A percentile compares a stretch with the other conserved stretches of the same genome.
Evolutionary conservation across 2,329 filamentous ascomycete species (phyloP).

Genomic region (Furcasterigmium furcatum): DNA sequence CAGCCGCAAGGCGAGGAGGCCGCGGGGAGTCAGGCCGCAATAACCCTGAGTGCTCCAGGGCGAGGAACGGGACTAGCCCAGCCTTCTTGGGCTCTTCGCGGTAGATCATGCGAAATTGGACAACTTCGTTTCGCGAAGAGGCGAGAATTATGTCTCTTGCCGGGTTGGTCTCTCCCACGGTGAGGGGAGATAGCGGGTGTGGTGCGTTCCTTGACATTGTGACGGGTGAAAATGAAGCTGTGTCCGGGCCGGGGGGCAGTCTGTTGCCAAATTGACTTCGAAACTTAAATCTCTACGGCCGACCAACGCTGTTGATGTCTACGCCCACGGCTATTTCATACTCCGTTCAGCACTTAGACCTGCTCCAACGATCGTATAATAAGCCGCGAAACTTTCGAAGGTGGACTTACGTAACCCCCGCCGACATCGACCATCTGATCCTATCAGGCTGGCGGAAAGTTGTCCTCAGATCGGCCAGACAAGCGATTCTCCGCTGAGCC

Average conservation of each 20-base stretch:
- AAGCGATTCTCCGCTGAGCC: too few relatives aligned
- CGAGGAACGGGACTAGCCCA: conserved; percentile 31
- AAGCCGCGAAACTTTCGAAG: too few relatives aligned
- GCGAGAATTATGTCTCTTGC: not conserved
- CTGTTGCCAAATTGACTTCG: not conserved
- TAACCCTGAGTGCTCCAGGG: conserved; percentile 22
- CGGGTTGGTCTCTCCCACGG: not conserved
- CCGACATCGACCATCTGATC: too few relatives aligned
- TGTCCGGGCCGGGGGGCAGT: too few relatives aligned
- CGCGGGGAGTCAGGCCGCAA: conserved; percentile 3
- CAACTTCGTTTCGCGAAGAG: not conserved
- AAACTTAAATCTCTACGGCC: too few relatives aligned
- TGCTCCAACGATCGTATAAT: not conserved
- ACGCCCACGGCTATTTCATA: not conserved
- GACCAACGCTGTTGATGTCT: not conserved
- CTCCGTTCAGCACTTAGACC: not conserved
- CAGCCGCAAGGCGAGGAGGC: conserved; percentile 6
- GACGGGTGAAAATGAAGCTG: too few relatives aligned
- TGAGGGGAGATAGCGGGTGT: not conserved
- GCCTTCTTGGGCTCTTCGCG: conserved; percentile 36
- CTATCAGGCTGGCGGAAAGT: too few relatives aligned
- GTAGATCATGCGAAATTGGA: conserved; percentile 35
- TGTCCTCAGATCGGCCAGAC: too few relatives aligned
- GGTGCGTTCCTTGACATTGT: not conserved
- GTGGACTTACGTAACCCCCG: too few relatives aligned